These are phyloP conservation scores for Euphrasia arctica DNA, from an alignment of 305 asterid genomes.

Conservation along the genomic window DNA sequence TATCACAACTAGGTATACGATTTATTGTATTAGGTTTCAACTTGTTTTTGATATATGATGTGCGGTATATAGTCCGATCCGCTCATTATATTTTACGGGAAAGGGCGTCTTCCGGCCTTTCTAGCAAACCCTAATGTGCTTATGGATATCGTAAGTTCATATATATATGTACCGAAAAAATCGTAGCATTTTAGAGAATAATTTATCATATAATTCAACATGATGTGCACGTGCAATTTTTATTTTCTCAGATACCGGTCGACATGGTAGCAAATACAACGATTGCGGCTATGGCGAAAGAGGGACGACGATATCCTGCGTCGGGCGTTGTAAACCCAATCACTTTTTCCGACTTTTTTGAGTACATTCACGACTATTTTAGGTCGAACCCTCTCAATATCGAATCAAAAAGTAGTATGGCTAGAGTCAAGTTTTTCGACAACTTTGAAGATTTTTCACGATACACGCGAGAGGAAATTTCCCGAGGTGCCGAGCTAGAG, in stretches of 20 bases:
- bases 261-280: slow-evolving; percentile 31
- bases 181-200: too few relatives aligned
- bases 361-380: slow-evolving; percentile 27
- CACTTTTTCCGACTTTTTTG: slow-evolving; percentile 21
- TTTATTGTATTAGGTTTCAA: background rate
- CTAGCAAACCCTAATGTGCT: slow-evolving; percentile 25
- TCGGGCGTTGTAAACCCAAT: slow-evolving; percentile 28
- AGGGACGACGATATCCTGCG: too few relatives aligned
- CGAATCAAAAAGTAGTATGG: background rate
- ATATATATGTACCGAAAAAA: background rate
- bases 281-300: slow-evolving; percentile 31
- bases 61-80: slow-evolving; percentile 24
- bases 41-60: slow-evolving; percentile 21
- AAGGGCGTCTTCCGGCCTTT: slow-evolving; percentile 40
- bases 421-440: slow-evolving; percentile 20
- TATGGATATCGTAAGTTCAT: slow-evolving; percentile 33
- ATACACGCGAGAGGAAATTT: slow-evolving; percentile 8
- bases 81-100: slow-evolving; percentile 32
- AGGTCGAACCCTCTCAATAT: slow-evolving; percentile 18
- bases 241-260: slow-evolving; percentile 24
- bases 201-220: too few relatives aligned
- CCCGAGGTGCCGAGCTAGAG: slow-evolving; percentile 19
- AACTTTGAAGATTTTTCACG: background rate
- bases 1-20: too few relatives aligned
- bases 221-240: background rate